phyloP scores from a whole-genome alignment of 805 yeast species.

The Ogataea ganodermae region DNA sequence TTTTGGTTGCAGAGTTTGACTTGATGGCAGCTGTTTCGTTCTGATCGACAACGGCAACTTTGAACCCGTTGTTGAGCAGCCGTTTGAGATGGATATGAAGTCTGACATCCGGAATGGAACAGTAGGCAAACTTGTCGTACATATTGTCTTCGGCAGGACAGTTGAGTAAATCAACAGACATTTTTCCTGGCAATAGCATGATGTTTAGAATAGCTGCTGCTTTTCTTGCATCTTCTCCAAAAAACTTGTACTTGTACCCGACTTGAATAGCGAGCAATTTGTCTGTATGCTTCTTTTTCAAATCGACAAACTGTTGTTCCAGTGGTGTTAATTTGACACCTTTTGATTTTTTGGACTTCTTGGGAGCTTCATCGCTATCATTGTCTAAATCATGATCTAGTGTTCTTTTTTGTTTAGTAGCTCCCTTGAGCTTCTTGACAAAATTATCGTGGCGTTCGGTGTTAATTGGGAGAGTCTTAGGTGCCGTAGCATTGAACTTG shows the following conservation, averaged over 20 bases:
- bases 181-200: constrained; percentile 70
- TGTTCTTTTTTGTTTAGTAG: constrained; percentile 7
- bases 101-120: constrained; percentile 80
- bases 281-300: constrained; percentile 63
- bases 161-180: constrained; percentile 51
- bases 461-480: neutral
- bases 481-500: neutral
- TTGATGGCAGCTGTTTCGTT: constrained; percentile 78
- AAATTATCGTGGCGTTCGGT: neutral
- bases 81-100: constrained; percentile 76
- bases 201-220: constrained; percentile 70
- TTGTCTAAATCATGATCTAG: constrained; percentile 1
- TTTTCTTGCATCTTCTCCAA: constrained; percentile 77
- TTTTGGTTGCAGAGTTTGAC: constrained; percentile 49
- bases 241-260: constrained; percentile 89
- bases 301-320: constrained; percentile 71
- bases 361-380: constrained; percentile 10
- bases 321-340: constrained; percentile 62
- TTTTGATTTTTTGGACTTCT: constrained; percentile 14
- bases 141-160: constrained; percentile 40
- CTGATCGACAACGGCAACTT: constrained; percentile 87
- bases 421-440: constrained; percentile 8
- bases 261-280: constrained; percentile 81
- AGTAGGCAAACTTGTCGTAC: constrained; percentile 70
- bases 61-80: constrained; percentile 67